These are phyloP conservation scores for Aspergillus novoparasiticus DNA, from an alignment of 2,329 filamentous ascomycete genomes.

Conservation along the genomic window DNA sequence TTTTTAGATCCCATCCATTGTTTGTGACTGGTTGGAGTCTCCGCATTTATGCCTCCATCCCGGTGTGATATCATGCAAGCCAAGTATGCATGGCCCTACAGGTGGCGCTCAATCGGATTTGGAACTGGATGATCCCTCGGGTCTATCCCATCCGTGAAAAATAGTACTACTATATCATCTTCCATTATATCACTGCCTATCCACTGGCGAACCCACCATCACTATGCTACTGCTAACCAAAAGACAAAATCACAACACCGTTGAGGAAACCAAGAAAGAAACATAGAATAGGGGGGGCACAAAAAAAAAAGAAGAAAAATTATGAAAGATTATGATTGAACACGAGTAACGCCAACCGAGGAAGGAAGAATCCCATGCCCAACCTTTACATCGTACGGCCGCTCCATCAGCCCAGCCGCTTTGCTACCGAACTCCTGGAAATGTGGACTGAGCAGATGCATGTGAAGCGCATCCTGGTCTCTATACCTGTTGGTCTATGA, in stretches of 20 bases:
- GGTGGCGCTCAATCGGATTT: background rate
- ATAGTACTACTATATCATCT: background rate
- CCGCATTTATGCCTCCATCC: background rate
- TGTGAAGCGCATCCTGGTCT: slow-evolving; percentile 26
- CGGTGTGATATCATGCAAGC: slow-evolving; percentile 4
- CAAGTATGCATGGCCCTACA: slow-evolving; percentile 1
- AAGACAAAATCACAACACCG: background rate
- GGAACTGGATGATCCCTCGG: background rate
- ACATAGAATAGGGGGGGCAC: background rate
- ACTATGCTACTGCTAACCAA: background rate
- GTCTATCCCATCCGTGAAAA: background rate
- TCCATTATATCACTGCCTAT: background rate
- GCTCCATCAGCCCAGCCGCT: slow-evolving; percentile 21
- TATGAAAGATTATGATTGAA: slow-evolving; percentile 12
- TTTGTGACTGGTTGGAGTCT: background rate
- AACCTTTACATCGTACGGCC: slow-evolving; percentile 27
- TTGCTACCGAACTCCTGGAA: slow-evolving; percentile 27
- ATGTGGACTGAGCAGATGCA: slow-evolving; percentile 27
- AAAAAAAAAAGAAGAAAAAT: background rate
- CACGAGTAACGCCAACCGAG: slow-evolving; percentile 25
- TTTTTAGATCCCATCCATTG: slow-evolving; percentile 1
- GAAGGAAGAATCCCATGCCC: slow-evolving; percentile 23
- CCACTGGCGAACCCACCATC: background rate
- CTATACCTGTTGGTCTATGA: slow-evolving; percentile 28
- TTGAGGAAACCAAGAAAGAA: background rate